Conservation (phyloP, 495 filamentous ascomycete species). For the Penicillium coprophilum region DNA sequence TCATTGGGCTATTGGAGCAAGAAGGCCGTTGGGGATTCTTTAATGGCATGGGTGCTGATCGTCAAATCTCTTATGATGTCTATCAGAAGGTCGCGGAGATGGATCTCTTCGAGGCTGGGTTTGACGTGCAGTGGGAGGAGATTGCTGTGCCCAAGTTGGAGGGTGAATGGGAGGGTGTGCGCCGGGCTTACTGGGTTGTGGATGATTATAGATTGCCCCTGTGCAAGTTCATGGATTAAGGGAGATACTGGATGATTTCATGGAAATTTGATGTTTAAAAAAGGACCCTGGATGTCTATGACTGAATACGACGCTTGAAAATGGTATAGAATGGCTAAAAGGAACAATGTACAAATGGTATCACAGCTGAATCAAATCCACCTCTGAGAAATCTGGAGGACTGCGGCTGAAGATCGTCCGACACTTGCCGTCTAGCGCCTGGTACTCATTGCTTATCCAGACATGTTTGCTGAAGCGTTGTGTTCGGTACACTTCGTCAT, state of each 20-base stretch:
- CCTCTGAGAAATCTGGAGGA: constrained; percentile 89
- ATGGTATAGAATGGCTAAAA: constrained; percentile 22
- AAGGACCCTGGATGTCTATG: constrained; percentile 13
- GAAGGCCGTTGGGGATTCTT: constrained; percentile 87
- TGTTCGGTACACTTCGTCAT: constrained; percentile 84
- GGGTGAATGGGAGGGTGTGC: constrained; percentile 82
- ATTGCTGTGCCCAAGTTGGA: constrained; percentile 64
- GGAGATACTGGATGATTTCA: constrained; percentile 1
- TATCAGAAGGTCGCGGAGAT: constrained; percentile 91
- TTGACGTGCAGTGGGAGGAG: constrained; percentile 84
- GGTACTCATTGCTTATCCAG: constrained; percentile 92
- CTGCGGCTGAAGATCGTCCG: constrained; percentile 84
- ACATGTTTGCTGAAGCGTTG: constrained; percentile 74
- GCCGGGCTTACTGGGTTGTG: constrained; percentile 83
- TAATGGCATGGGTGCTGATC: constrained; percentile 91
- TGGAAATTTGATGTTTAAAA: background rate
- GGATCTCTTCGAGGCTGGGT: constrained; percentile 86
- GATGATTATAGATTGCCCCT: constrained; percentile 70
- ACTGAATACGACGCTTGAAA: constrained; percentile 26
- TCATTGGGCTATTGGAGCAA: constrained; percentile 73
- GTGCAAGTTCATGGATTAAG: constrained; percentile 60
- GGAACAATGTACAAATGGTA: constrained; percentile 21
- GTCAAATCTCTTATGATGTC: constrained; percentile 91
- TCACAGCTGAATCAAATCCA: constrained; percentile 82
- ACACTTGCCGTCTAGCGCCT: constrained; percentile 78